A percentile compares a stretch with the other conserved stretches of the same genome.
Evolutionary conservation across 768 basidiomycete species (phyloP).

Genomic region (Russula vinacea): DNA sequence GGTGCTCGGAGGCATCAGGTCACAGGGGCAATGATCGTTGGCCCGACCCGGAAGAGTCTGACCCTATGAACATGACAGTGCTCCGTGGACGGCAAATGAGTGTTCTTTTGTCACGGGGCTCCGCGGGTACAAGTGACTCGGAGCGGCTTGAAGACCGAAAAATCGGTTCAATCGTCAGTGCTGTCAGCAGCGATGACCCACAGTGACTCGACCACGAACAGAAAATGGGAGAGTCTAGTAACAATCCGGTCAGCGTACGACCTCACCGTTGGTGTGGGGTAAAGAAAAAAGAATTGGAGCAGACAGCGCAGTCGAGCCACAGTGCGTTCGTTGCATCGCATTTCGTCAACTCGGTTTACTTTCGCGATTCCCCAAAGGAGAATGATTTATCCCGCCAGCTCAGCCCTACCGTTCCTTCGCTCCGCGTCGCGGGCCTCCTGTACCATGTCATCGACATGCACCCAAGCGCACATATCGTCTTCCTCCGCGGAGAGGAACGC

Average conservation of each 20-base stretch:
- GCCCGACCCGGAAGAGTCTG: not conserved
- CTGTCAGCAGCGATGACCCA: too few species aligned
- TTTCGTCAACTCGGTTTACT: not conserved
- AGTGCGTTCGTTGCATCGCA: not conserved
- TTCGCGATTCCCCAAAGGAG: not conserved
- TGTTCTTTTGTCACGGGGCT: slow-evolving; percentile 13
- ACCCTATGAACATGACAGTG: not conserved
- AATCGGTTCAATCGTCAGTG: slow-evolving; percentile 20
- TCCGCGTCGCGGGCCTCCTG: not conserved
- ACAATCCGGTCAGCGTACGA: not conserved
- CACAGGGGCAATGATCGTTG: not conserved
- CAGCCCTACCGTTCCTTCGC: not conserved
- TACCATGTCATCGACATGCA: not conserved
- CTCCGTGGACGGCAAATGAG: not conserved
- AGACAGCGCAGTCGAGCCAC: slow-evolving; percentile 9
- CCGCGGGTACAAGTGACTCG: slow-evolving; percentile 7
- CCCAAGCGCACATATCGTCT: not conserved
- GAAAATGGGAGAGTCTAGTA: not conserved
- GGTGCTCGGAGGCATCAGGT: not conserved
- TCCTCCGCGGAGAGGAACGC: not conserved
- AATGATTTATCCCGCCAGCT: not conserved
- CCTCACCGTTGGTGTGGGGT: not conserved
- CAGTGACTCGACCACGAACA: not conserved
- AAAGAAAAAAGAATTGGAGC: not conserved
- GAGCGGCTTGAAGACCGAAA: slow-evolving; percentile 9